phyloP scores from a whole-genome alignment of 306 rosid genomes.

The Inga oerstediana region DNA sequence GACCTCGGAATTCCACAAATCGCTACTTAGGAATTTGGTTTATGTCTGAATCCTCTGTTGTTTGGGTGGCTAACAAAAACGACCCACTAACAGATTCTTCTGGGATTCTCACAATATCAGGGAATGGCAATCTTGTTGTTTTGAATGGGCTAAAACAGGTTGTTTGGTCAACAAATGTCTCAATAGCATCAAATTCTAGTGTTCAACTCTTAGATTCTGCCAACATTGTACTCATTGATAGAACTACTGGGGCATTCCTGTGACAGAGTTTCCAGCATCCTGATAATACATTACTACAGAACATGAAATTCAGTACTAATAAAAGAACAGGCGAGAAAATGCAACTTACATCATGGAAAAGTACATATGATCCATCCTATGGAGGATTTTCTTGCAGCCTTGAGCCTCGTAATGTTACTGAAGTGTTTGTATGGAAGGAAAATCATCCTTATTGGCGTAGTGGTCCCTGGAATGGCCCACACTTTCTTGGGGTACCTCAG shows the following conservation, averaged over 20 bases:
- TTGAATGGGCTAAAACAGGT: slow-evolving; percentile 27
- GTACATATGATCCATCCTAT: slow-evolving; percentile 26
- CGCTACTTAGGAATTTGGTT: not conserved
- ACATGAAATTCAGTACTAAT: not conserved
- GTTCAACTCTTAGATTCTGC: slow-evolving; percentile 25
- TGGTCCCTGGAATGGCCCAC: slow-evolving; percentile 36
- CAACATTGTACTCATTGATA: not conserved
- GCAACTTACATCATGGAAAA: slow-evolving; percentile 36
- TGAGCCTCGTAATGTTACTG: slow-evolving; percentile 2
- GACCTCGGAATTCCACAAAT: not conserved
- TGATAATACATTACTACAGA: not conserved
- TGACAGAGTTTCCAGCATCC: not conserved
- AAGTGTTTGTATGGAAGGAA: slow-evolving; percentile 34
- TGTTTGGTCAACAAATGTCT: slow-evolving; percentile 41
- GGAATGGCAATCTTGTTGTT: slow-evolving; percentile 23
- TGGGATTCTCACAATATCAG: not conserved
- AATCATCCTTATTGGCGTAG: slow-evolving; percentile 31
- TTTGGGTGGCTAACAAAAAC: not conserved
- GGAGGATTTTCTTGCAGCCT: slow-evolving; percentile 24
- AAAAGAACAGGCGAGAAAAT: not conserved
- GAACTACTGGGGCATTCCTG: not conserved
- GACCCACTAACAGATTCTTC: not conserved
- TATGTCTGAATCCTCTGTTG: not conserved
- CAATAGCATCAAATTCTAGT: slow-evolving; percentile 15
- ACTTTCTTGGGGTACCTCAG: not conserved